Conservation (phyloP, 805 yeast genomes). For the Schizosaccharomyces lindneri region DNA sequence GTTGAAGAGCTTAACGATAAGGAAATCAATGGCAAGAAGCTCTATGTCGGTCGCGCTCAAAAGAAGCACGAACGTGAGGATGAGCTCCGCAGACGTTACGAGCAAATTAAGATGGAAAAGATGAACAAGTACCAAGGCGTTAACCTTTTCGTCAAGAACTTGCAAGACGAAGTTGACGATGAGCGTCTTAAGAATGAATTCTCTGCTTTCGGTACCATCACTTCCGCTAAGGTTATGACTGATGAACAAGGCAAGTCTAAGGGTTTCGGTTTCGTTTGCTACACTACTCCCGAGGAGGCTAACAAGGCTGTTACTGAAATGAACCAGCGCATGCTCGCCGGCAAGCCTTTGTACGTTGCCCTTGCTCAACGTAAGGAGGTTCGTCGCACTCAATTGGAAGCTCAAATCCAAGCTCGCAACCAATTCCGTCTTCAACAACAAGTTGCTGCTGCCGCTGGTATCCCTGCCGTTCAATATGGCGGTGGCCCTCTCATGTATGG, state of each 20-base stretch:
- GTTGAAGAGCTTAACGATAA: constrained; percentile 75
- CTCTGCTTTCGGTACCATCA: constrained; percentile 76
- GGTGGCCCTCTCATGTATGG: constrained; percentile 35
- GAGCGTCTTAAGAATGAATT: constrained; percentile 81
- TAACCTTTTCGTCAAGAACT: constrained; percentile 86
- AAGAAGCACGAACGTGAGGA: constrained; percentile 94
- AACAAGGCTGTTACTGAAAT: constrained; percentile 93
- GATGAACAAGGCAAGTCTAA: constrained; percentile 86
- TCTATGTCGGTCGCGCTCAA: constrained; percentile 48
- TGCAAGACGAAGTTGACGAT: constrained; percentile 80
- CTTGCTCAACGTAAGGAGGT: constrained; percentile 97
- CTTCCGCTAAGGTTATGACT: constrained; percentile 89
- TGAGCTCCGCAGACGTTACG: constrained; percentile 86
- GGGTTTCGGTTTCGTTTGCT: constrained; percentile 97
- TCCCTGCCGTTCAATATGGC: constrained; percentile 1
- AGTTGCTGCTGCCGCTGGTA: constrained; percentile 29
- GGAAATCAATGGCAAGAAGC: constrained; percentile 52
- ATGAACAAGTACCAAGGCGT: constrained; percentile 90
- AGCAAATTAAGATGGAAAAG: constrained; percentile 74
- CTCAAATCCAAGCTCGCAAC: constrained; percentile 93
- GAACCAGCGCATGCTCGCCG: constrained; percentile 87
- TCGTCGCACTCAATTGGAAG: constrained; percentile 88
- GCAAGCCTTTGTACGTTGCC: constrained; percentile 94
- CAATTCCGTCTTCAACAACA: constrained; percentile 96
- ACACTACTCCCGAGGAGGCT: constrained; percentile 95